phyloP scores from a whole-genome alignment of 805 yeast species.

The Pichia nanzhaoensis region DNA sequence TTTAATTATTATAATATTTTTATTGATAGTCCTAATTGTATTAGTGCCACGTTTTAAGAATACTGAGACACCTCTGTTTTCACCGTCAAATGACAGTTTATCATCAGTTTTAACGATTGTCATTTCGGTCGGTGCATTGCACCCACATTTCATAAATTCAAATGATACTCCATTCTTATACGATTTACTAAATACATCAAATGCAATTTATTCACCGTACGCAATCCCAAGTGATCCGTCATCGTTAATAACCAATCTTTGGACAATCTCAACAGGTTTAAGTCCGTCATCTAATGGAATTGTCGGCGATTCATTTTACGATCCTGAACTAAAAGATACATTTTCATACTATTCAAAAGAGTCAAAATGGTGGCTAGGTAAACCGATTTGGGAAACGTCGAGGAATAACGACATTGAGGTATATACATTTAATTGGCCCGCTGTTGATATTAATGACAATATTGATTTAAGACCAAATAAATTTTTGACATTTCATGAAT shows the following conservation, averaged over 20 bases:
- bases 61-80: neutral
- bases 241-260: constrained; percentile 86
- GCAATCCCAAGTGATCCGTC: constrained; percentile 87
- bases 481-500: constrained; percentile 58
- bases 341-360: constrained; percentile 50
- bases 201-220: constrained; percentile 64
- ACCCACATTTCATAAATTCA: constrained; percentile 74
- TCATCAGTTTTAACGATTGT: constrained; percentile 42
- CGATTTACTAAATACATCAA: constrained; percentile 42
- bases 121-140: constrained; percentile 82
- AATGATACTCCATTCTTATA: constrained; percentile 67
- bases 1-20: neutral
- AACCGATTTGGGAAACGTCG: constrained; percentile 83
- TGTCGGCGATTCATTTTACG: constrained; percentile 75
- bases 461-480: constrained; percentile 40
- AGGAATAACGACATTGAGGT: constrained; percentile 49
- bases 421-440: constrained; percentile 97
- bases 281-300: constrained; percentile 83
- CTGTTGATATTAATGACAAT: constrained; percentile 45
- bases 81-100: neutral
- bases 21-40: constrained; percentile 6
- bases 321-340: constrained; percentile 45
- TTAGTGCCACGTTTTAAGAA: constrained; percentile 2
- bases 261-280: constrained; percentile 84
- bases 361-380: constrained; percentile 81